Base-by-base conservation (phyloP, 495 filamentous ascomycete species). In the Pyrenopolyporus hunteri region DNA sequence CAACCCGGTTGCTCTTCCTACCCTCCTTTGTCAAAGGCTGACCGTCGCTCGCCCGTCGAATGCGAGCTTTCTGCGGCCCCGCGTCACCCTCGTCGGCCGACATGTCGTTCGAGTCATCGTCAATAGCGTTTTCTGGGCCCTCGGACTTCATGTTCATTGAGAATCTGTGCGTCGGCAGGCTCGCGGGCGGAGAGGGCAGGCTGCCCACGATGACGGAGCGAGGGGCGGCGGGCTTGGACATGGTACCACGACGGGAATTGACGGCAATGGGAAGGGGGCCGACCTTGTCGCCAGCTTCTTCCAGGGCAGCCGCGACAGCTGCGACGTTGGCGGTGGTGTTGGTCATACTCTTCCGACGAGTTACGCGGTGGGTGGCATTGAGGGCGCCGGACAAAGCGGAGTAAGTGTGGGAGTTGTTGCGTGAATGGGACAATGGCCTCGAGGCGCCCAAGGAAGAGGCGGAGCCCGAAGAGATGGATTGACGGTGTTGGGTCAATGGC, bases 311-410 rank as follows among this genome's bases (percentile, higher is more conserved):
- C 25, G 89, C 89, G 26, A 89, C 87, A 53, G 90, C 90, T 23
- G 88, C 85, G 48, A 76, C 76, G 74, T 90, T 94, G 69, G 85
- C 82, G 23, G 83, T 82, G 22, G 87, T 84, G 26, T 83, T 87
- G 47, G 89, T 91, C 62, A 92, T 92, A 76, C 93, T 97, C 84
- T 98, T 98, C 53, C 94, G 84, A 59, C 94, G 90, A 57, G 90
- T 92, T 59, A 98, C 85, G 49, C 94, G 90, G 73, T 96, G 88
- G 71, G 82, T 84, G 66, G 86, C 72, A 75, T 91, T 93, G 75
- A 91, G 82, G 31, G 91, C 85, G 44, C 72, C 69, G 43, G 70
- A 70, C 66, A 90, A 87, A 59, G 90, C 76, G 35, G 91, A 90
- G 48, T 91, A 78, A 11, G 89, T 93, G 71, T 95, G 89, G 13